A percentile compares a stretch with the other conserved stretches of the same genome.
phyloP scores from a whole-genome alignment of 1,284 basidiomycete genomes.

The Rhodotorula sp. region DNA sequence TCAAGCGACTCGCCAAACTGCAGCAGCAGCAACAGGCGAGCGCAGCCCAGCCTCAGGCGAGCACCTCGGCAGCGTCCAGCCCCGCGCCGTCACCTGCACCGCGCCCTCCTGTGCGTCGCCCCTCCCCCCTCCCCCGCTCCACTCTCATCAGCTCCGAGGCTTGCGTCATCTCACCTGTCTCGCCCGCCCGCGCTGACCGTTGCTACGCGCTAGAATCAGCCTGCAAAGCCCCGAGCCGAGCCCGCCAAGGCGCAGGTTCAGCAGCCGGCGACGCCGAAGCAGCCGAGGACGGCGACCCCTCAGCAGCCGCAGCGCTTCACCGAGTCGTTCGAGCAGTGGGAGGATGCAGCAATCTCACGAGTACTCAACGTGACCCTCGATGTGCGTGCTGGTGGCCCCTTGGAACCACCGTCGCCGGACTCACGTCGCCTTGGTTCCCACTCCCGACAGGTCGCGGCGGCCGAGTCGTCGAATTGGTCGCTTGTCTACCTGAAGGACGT shows the following conservation, averaged over 20 bases:
- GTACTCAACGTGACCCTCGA: constrained; percentile 67
- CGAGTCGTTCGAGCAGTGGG: constrained; percentile 43
- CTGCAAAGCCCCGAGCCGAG: background rate
- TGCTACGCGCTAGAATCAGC: background rate
- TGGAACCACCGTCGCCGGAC: constrained; percentile 19
- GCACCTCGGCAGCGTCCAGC: background rate
- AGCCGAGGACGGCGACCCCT: constrained; percentile 4
- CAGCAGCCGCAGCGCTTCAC: constrained; percentile 24
- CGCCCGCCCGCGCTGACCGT: background rate
- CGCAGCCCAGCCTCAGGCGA: background rate
- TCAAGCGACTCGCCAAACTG: constrained; percentile 42
- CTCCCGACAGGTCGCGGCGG: constrained; percentile 63
- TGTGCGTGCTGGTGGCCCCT: constrained; percentile 56
- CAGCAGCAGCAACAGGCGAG: constrained; percentile 22
- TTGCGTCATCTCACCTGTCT: background rate
- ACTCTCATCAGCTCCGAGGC: background rate
- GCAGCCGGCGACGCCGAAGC: background rate
- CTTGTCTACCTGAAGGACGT: constrained; percentile 82
- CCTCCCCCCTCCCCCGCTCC: background rate
- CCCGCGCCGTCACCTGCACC: background rate
- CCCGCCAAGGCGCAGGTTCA: background rate
- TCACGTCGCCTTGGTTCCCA: constrained; percentile 6
- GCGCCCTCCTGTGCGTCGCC: background rate
- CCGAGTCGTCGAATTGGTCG: constrained; percentile 68
- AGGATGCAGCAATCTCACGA: constrained; percentile 36